A percentile compares a stretch with the other conserved stretches of the same genome.
phyloP scores from a whole-genome alignment of 441 rosid species.

The Jatropha podagrica region DNA sequence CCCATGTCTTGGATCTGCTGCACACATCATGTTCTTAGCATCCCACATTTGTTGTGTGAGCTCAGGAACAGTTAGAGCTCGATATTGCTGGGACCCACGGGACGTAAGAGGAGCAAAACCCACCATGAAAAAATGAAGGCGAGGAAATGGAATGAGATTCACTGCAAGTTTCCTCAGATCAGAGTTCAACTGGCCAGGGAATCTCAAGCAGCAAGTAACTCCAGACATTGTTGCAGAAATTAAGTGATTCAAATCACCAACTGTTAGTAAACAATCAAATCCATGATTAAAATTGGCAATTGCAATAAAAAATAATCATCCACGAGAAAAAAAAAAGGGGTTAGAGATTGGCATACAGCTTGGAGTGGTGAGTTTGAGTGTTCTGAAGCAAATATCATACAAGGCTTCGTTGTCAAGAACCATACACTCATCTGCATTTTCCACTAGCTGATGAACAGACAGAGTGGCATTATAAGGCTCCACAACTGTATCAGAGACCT shows the following conservation, averaged over 20 bases:
- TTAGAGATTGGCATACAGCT: constrained; percentile 50
- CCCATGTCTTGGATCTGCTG: constrained; percentile 74
- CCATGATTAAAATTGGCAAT: neutral
- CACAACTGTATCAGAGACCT: constrained; percentile 81
- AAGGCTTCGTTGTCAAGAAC: constrained; percentile 79
- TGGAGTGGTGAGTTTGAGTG: constrained; percentile 74
- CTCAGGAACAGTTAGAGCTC: constrained; percentile 71
- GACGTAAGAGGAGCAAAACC: constrained; percentile 86
- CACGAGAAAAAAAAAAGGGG: no score
- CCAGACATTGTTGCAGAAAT: constrained; percentile 96
- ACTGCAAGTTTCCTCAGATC: constrained; percentile 79
- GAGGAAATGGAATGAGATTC: constrained; percentile 78
- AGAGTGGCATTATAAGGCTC: constrained; percentile 83
- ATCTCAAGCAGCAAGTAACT: constrained; percentile 80
- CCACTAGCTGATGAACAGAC: constrained; percentile 77
- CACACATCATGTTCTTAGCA: constrained; percentile 81
- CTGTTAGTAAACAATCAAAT: constrained; percentile 28
- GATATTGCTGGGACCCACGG: constrained; percentile 79
- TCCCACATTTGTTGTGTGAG: constrained; percentile 92
- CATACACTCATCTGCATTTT: constrained; percentile 84
- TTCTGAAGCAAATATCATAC: constrained; percentile 78
- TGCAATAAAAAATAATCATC: neutral
- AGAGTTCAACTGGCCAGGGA: constrained; percentile 80
- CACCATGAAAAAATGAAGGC: constrained; percentile 88
- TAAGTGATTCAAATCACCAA: constrained; percentile 77